phyloP scores from a whole-genome alignment of 75 land plant genomes.

The Cupressus sempervirens region DNA sequence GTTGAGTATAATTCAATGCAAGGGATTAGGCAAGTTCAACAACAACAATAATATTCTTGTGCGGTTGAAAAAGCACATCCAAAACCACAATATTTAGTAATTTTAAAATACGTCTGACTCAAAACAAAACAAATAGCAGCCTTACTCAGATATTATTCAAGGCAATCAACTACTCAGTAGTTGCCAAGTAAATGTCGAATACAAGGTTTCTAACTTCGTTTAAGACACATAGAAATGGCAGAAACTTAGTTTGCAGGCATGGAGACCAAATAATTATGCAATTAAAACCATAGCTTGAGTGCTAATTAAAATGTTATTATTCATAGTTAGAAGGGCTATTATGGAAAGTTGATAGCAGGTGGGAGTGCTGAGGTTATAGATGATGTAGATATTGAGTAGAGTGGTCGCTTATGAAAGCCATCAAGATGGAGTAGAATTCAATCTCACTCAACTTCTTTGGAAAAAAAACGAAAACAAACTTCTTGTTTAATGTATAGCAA shows the following conservation, averaged over 20 bases:
- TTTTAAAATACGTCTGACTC: background rate
- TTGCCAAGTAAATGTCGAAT: no score
- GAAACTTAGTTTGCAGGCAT: background rate
- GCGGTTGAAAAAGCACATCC: background rate
- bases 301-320: background rate
- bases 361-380: background rate
- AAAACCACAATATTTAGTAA: background rate
- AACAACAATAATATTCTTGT: background rate
- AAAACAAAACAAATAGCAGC: background rate
- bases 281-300: background rate
- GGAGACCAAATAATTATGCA: background rate
- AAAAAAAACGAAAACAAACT: background rate
- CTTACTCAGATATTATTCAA: background rate
- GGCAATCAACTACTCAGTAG: background rate
- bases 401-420: background rate
- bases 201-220: no score
- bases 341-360: background rate
- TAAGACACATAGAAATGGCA: background rate
- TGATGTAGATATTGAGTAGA: background rate
- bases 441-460: background rate
- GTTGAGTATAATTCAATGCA: background rate
- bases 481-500: background rate
- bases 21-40: background rate
- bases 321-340: background rate
- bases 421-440: constrained; percentile 1